Conservation (phyloP, 345 rosid species). For the Lumnitzera racemosa region DNA sequence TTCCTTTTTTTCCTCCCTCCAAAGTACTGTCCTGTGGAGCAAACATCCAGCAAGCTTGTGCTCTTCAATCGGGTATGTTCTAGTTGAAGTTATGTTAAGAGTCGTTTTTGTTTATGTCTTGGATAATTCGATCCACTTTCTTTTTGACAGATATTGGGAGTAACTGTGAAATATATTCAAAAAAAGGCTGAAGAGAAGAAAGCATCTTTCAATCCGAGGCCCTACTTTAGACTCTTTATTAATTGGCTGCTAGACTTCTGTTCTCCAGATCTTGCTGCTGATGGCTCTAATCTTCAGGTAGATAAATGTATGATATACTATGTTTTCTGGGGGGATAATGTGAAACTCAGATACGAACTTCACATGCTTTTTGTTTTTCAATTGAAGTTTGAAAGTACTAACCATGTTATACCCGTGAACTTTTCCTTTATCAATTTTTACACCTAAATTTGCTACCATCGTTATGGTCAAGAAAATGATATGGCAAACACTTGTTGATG, state of each 20-base stretch:
- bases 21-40: conserved; percentile 58
- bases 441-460: no score
- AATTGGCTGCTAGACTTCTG: conserved; percentile 74
- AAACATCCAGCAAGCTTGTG: conserved; percentile 55
- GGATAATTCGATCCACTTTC: conserved; percentile 7
- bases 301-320: background rate
- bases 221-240: conserved; percentile 68
- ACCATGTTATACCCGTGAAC: no score
- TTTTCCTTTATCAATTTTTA: no score
- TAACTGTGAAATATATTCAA: conserved; percentile 68
- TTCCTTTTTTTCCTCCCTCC: background rate
- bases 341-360: no score
- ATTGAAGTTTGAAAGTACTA: no score
- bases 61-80: conserved; percentile 62
- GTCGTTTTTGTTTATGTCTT: background rate
- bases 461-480: no score
- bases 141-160: conserved; percentile 53
- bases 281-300: conserved; percentile 80
- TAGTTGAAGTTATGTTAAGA: background rate
- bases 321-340: background rate
- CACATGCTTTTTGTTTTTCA: no score
- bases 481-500: no score
- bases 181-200: conserved; percentile 86
- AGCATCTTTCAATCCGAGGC: conserved; percentile 54
- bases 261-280: conserved; percentile 52